Base-by-base conservation (phyloP, 2,329 filamentous ascomycete species). In the Fusarium illudens region DNA sequence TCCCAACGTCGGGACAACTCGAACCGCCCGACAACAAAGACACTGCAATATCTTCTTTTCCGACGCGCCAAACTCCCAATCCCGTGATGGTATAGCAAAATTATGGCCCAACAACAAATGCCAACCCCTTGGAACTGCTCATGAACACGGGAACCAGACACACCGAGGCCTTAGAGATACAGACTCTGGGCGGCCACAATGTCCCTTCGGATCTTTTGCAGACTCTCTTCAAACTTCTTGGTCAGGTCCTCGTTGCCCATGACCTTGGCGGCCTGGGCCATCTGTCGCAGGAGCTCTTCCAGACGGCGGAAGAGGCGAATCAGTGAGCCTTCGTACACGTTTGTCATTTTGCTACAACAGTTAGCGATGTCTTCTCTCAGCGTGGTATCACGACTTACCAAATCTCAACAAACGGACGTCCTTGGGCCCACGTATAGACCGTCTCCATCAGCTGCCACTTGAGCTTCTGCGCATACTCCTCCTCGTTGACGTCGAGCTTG, bases 401-500 rank as follows among this genome's bases (percentile, higher is more conserved):
- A 66, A 99, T 97, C 72, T 97, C 90, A 1, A 92, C 89, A 82
- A 99, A 99, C 0, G 92, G 89, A 71, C 91, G 92, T 51, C 95
- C 96, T 71, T 96, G 91, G 6, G 93, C 91, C 96, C 96, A 99
- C 6, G 92, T 87, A 75, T 90, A 92, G 4, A 99, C 94, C 33
- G 97, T 96, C 76, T 97, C 95, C 95, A 99, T 98, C 52, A 99
- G 84, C 82, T 98, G 91, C 84, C 90, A 94, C 83, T 97, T 97
- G 82, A 99, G 91, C 52, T 89, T 90, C 72, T 92, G 85, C 20
- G 96, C 87, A 75, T 97, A 99, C 75, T 97, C 94, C 54, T 98
- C 94, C 79, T 98, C 95, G 71, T 97, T 96, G n/a, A 97, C 81
- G 10, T 93, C 87, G 42, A 99, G 84, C 82, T 99, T 99, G 79